Base-by-base conservation (phyloP, 2,329 filamentous ascomycete species). In the Scedosporium apiospermum region DNA sequence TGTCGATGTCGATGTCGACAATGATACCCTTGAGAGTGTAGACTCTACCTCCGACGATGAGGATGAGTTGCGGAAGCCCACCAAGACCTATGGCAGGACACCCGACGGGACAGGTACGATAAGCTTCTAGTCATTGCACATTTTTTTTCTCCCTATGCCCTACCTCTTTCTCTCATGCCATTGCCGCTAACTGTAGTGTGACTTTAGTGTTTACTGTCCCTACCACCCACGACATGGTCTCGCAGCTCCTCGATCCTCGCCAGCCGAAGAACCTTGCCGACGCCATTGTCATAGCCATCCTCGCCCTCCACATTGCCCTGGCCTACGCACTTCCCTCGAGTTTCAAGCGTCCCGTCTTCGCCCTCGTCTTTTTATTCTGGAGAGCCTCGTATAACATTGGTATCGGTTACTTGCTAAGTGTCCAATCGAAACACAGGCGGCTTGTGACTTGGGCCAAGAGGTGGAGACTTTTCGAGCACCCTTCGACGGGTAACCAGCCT, bases 211-310 rank as follows among this genome's bases (percentile, higher is more conserved):
- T 99, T 73, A 89, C 91, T 64, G 95, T 99, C 62, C 95, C 95
- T 58, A 88, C 91, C 65, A 99, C 95, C 63, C 92, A 97, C 80
- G 95, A 99, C 77, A 98, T 99, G 95, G 93, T 99, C 69, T 96
- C 93, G 60, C 95, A 98, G 77, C 84, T 99, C 62, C 86, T 99
- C 69, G 95, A 96, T 69, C 95, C 95, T 60, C 90, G 89, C 67
- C 89, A 98, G 73, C 92, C 95, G 61, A 99, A 99, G 81, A 98
- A 98, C 73, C 74, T 96, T 46, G 95, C 92, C 65, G 95, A 99
- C 75, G 77, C 86, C 63, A 72, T 89, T 64, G 92, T 99, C 66
- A 81, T 99, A 63, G 81, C 82, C 57, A 88, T 97, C 64, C 82
- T 99, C 58, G 88, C 81, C 62, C 76, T 84, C 61, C 90, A 96